phyloP scores from a whole-genome alignment of 306 rosid species.

The Glycine soja region DNA sequence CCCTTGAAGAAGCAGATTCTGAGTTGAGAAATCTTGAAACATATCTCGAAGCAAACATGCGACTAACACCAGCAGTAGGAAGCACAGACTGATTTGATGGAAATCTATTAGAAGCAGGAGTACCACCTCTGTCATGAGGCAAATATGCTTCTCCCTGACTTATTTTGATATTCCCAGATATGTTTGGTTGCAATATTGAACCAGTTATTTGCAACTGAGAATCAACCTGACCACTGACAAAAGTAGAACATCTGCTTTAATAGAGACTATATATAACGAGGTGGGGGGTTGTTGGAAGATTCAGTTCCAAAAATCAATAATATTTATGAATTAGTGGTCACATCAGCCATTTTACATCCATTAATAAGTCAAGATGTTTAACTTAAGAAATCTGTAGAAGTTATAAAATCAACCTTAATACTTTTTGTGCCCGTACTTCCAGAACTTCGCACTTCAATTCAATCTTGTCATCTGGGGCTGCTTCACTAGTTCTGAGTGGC shows the following conservation, averaged over 20 bases:
- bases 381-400: constrained; percentile 34
- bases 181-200: constrained; percentile 87
- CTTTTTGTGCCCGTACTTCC: constrained; percentile 88
- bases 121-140: constrained; percentile 91
- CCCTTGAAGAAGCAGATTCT: constrained; percentile 63
- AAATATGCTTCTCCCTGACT: constrained; percentile 98
- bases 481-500: constrained; percentile 93
- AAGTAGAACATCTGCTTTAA: constrained; percentile 39
- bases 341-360: constrained; percentile 29
- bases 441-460: constrained; percentile 89
- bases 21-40: constrained; percentile 83
- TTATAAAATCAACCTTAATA: constrained; percentile 65
- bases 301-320: constrained; percentile 5
- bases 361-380: constrained; percentile 9
- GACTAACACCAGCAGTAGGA: constrained; percentile 68
- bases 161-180: constrained; percentile 84
- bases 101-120: constrained; percentile 74
- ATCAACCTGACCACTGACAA: constrained; percentile 92
- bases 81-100: constrained; percentile 67
- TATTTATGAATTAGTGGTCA: constrained; percentile 3
- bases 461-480: constrained; percentile 81
- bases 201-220: constrained; percentile 95
- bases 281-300: background rate
- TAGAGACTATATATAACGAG: background rate
- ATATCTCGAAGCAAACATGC: constrained; percentile 76